Conservation (phyloP, 352 stramenopile genomes). For the Pythium utonaiense region DNA sequence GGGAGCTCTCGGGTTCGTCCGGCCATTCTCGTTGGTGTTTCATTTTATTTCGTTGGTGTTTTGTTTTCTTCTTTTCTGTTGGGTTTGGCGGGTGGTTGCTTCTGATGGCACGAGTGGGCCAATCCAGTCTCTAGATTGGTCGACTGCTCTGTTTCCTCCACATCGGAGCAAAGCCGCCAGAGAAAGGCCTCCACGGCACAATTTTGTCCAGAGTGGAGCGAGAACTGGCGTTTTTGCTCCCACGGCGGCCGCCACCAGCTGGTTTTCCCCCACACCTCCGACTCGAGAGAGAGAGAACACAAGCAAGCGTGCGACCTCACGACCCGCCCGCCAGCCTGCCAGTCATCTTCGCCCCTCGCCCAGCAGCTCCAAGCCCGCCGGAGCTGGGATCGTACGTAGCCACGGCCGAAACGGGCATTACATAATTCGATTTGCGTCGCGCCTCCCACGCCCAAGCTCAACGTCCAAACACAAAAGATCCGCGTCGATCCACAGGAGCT, state of each 20-base stretch:
- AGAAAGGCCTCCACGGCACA: slow-evolving; percentile 3
- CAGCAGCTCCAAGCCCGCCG: not conserved
- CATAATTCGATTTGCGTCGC: slow-evolving; percentile 62
- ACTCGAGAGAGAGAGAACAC: slow-evolving; percentile 20
- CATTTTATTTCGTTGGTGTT: no score
- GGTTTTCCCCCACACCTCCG: slow-evolving; percentile 17
- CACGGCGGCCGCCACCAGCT: slow-evolving; percentile 12
- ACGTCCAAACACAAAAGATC: not conserved
- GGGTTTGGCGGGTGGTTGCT: no score
- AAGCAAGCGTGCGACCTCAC: slow-evolving; percentile 21
- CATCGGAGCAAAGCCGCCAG: not conserved
- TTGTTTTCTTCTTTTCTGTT: no score
- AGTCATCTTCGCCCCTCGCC: slow-evolving; percentile 13
- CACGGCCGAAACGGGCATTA: slow-evolving; percentile 46
- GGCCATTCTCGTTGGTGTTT: no score
- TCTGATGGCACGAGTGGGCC: not conserved
- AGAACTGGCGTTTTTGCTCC: slow-evolving; percentile 12
- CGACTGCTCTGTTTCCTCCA: not conserved
- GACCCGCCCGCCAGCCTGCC: slow-evolving; percentile 5
- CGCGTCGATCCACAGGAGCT: not conserved
- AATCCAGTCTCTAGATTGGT: not conserved
- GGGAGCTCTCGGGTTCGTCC: no score
- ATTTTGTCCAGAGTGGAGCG: not conserved
- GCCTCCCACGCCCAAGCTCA: slow-evolving; percentile 2
- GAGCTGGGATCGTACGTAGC: slow-evolving; percentile 28